Percentiles rank a stretch among this genome's conserved stretches.
Evolutionary conservation across 2,329 filamentous ascomycete genomes (phyloP).

Genomic region (Ascomycota sp.): DNA sequence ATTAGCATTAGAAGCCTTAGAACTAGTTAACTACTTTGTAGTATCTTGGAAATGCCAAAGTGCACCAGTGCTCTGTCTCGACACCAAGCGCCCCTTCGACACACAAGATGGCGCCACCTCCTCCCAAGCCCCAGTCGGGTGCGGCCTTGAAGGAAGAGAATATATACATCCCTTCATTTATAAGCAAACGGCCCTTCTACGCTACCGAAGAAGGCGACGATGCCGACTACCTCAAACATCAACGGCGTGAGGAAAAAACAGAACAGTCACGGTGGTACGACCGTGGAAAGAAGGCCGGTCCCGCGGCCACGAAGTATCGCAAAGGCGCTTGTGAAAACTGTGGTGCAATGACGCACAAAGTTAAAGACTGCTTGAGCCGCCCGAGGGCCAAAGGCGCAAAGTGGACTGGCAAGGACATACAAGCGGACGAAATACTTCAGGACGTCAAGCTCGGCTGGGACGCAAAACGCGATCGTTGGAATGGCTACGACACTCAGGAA

Average conservation of each 20-base stretch:
- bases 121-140: constrained; percentile 13
- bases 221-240: constrained; percentile 87
- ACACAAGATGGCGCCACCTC: too few relatives aligned
- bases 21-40: too few relatives aligned
- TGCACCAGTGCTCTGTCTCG: too few relatives aligned
- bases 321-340: constrained; percentile 98
- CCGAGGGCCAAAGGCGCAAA: constrained; percentile 76
- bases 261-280: constrained; percentile 78
- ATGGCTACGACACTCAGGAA: constrained; percentile 80
- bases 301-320: constrained; percentile 84
- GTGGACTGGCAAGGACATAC: constrained; percentile 81
- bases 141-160: constrained; percentile 63
- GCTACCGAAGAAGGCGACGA: constrained; percentile 55
- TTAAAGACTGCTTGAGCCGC: constrained; percentile 75
- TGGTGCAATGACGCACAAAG: constrained; percentile 88
- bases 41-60: too few relatives aligned
- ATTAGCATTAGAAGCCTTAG: too few relatives aligned
- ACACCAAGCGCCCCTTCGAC: too few relatives aligned
- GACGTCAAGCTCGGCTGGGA: constrained; percentile 84
- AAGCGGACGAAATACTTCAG: constrained; percentile 73
- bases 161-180: constrained; percentile 95
- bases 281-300: constrained; percentile 60
- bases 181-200: constrained; percentile 95
- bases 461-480: constrained; percentile 92
- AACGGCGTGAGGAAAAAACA: constrained; percentile 42